phyloP scores from a whole-genome alignment of 345 rosid species.

The Melaleuca quinquenervia region DNA sequence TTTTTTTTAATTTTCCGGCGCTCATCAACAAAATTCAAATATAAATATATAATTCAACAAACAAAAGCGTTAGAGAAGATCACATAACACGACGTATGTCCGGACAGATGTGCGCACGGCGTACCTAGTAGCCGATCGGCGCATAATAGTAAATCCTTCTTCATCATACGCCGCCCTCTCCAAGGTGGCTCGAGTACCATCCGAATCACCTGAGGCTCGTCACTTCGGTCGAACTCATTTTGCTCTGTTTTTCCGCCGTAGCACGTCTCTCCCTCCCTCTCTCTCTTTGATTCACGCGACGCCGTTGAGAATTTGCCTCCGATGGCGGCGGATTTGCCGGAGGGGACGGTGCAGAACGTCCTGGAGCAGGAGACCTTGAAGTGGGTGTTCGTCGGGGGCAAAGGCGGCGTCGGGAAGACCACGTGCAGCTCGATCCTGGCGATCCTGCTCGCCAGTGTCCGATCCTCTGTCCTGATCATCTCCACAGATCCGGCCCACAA shows the following conservation, averaged over 20 bases:
- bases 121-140: neutral
- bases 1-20: neutral
- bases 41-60: fast-evolving
- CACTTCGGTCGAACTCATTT: neutral
- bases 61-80: neutral
- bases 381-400: conserved; percentile 99
- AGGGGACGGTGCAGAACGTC: conserved; percentile 64
- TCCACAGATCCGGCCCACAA: conserved; percentile 99
- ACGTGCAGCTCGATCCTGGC: conserved; percentile 91
- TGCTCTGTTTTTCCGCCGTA: neutral
- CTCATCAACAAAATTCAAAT: neutral
- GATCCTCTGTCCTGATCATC: conserved; percentile 91
- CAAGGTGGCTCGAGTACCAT: neutral
- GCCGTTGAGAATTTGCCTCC: neutral
- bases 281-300: neutral
- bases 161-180: neutral
- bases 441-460: conserved; percentile 63
- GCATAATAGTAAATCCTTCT: neutral
- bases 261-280: neutral
- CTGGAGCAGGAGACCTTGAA: conserved; percentile 79
- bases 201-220: neutral
- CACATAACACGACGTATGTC: neutral
- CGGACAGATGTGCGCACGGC: neutral
- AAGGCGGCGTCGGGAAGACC: conserved; percentile 98
- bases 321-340: conserved; percentile 41